A percentile compares a stretch with the other conserved stretches of the same genome.
These are phyloP conservation scores for Solanum arcanum DNA, from an alignment of 257 asterid genomes.

Conservation along the genomic window DNA sequence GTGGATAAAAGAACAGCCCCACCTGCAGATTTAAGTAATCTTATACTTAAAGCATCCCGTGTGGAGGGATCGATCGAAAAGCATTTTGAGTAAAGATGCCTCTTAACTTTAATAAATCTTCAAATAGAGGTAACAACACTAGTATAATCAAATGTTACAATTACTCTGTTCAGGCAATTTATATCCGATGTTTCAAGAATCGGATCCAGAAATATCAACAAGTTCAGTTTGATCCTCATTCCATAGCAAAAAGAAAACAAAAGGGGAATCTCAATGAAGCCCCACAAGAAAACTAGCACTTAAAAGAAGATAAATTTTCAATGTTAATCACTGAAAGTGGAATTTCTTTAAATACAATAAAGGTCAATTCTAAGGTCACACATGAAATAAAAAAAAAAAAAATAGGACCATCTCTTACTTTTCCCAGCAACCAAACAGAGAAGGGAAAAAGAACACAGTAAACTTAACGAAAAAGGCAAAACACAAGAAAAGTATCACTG, in stretches of 20 bases:
- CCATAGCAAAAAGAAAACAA: background rate
- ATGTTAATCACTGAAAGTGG: background rate
- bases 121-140: background rate
- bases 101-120: background rate
- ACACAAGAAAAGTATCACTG: constrained; percentile 8
- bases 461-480: background rate
- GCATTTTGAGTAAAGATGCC: constrained; percentile 22
- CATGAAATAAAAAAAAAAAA: background rate
- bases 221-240: background rate
- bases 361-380: background rate
- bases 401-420: background rate
- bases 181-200: background rate
- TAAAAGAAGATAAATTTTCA: background rate
- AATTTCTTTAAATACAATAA: background rate
- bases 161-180: background rate
- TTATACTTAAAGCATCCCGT: constrained; percentile 10
- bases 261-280: background rate
- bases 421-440: constrained; percentile 5
- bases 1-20: constrained; percentile 27
- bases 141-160: background rate
- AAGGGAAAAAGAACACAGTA: background rate
- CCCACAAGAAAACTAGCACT: background rate
- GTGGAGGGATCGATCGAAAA: constrained; percentile 3
- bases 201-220: background rate
- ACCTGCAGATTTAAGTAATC: constrained; percentile 24